Percentiles rank a stretch among this genome's conserved stretches.
Evolutionary conservation across 768 basidiomycete genomes (phyloP).

Genomic region (Porphyrellus cyaneotinctus): DNA sequence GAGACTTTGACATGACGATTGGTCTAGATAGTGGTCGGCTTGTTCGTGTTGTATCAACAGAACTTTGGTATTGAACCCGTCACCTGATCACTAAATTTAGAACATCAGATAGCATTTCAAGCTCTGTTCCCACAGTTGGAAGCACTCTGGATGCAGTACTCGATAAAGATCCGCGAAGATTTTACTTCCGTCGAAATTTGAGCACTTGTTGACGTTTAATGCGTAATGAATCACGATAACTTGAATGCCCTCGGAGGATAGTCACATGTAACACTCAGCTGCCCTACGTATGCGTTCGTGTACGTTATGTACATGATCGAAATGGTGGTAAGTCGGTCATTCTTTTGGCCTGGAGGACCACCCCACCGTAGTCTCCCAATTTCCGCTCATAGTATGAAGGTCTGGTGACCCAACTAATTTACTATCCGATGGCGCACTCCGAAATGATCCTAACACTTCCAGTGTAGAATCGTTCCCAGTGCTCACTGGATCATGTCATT

Average conservation of each 20-base stretch:
- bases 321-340: no score
- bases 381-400: neutral
- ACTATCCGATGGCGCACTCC: neutral
- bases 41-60: constrained; percentile 15
- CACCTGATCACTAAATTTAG: neutral
- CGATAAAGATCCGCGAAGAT: neutral
- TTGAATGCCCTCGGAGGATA: neutral
- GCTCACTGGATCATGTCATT: neutral
- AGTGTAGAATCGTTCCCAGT: neutral
- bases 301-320: no score
- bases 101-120: neutral
- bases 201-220: neutral
- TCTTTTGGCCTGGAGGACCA: neutral
- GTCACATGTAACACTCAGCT: no score
- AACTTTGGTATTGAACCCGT: neutral
- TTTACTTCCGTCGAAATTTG: neutral
- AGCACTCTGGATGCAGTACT: no score
- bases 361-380: neutral
- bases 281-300: no score
- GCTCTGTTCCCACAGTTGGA: no score
- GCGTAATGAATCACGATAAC: neutral
- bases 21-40: constrained; percentile 3
- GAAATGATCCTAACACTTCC: no score
- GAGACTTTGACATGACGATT: constrained; percentile 7
- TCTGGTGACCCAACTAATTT: neutral